phyloP scores from a whole-genome alignment of 805 yeast genomes.

The Yamadazyma sp. region DNA sequence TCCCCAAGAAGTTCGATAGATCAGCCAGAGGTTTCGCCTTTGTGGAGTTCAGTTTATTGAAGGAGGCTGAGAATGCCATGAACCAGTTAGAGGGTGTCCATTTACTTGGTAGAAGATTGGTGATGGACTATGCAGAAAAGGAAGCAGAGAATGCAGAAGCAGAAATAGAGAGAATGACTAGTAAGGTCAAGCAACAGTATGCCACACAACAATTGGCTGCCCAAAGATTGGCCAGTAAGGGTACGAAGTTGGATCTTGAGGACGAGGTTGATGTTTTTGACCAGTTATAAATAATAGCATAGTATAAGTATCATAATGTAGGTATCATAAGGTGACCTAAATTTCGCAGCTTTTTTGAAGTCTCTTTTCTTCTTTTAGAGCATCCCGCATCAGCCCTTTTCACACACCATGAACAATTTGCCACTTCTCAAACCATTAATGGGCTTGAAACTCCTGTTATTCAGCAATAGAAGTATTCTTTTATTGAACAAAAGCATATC shows the following conservation, averaged over 20 bases:
- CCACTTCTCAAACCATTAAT: neutral
- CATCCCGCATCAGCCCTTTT: too few relatives aligned
- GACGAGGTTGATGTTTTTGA: conserved; percentile 33
- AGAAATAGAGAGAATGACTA: conserved; percentile 88
- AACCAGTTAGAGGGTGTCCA: conserved; percentile 93
- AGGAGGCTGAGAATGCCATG: conserved; percentile 95
- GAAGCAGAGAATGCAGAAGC: conserved; percentile 84
- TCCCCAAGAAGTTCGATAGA: conserved; percentile 93
- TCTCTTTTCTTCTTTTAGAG: too few relatives aligned
- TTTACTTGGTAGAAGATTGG: conserved; percentile 90
- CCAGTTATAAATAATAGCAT: neutral
- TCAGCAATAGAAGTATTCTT: conserved; percentile 17
- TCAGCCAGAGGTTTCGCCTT: conserved; percentile 97
- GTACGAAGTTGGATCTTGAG: conserved; percentile 66
- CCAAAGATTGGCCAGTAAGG: conserved; percentile 65
- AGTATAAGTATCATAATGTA: too few relatives aligned
- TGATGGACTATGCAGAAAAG: conserved; percentile 86
- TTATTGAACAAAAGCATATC: conserved; percentile 11
- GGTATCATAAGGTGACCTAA: too few relatives aligned
- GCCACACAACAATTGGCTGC: conserved; percentile 75
- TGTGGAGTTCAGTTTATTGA: conserved; percentile 80
- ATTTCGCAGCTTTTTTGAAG: too few relatives aligned
- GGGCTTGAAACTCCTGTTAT: conserved; percentile 13
- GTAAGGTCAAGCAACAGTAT: conserved; percentile 78
- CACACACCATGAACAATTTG: conserved; percentile 1